phyloP scores from a whole-genome alignment of 176 grass and related monocot genomes.

The Bromus sterilis region DNA sequence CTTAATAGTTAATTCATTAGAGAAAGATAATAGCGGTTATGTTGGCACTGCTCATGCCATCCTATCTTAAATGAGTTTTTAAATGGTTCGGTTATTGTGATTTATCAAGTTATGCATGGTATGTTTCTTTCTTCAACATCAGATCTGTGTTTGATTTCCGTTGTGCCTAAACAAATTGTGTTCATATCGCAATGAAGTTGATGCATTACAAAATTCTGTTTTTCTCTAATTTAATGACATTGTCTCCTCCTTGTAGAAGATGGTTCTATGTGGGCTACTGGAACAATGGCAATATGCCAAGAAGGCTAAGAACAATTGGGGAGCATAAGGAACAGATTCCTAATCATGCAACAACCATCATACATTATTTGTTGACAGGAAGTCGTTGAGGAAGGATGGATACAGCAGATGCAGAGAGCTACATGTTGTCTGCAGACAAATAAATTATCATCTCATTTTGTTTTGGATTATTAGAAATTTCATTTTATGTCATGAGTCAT shows the following conservation, averaged over 20 bases:
- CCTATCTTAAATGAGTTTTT: too few species aligned
- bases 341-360: background rate
- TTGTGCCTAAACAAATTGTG: background rate
- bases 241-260: background rate
- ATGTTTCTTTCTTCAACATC: too few species aligned
- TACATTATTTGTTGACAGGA: background rate
- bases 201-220: background rate
- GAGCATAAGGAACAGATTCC: background rate
- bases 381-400: background rate
- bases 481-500: background rate
- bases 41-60: too few species aligned
- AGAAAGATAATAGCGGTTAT: too few species aligned
- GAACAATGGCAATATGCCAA: background rate
- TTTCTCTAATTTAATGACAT: background rate
- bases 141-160: too few species aligned
- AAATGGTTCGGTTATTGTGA: too few species aligned
- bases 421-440: background rate
- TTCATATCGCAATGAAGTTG: background rate
- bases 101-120: too few species aligned
- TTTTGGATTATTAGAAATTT: background rate
- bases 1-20: too few species aligned
- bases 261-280: background rate
- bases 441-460: too few species aligned
- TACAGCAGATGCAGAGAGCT: background rate
- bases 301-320: background rate